Percentiles rank a stretch among this genome's conserved stretches.
phyloP scores from a whole-genome alignment of 2,329 filamentous ascomycete species.

The Chrysosphaeria jannelii region DNA sequence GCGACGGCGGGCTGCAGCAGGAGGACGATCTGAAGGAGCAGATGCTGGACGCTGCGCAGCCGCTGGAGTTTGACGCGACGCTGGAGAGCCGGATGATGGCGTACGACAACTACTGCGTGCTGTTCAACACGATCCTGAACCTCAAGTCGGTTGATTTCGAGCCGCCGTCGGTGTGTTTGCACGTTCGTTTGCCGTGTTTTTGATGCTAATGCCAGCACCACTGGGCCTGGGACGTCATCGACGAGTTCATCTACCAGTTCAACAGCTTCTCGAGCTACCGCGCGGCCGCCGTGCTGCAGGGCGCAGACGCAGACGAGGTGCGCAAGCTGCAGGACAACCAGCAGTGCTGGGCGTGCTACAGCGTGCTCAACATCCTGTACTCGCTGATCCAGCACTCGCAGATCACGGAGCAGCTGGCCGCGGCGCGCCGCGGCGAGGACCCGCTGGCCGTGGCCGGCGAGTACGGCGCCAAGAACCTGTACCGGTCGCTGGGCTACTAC shows the following conservation, averaged over 20 bases:
- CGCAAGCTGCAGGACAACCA: constrained; percentile 81
- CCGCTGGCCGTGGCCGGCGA: constrained; percentile 67
- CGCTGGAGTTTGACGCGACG: constrained; percentile 82
- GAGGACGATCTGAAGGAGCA: constrained; percentile 81
- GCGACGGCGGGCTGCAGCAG: constrained; percentile 53
- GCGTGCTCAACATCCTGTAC: constrained; percentile 95
- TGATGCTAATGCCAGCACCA: constrained; percentile 65
- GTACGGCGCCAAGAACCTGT: constrained; percentile 78
- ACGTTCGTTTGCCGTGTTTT: too few species aligned
- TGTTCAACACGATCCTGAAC: constrained; percentile 98
- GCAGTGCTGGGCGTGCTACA: constrained; percentile 99
- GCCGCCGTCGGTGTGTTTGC: constrained; percentile 43
- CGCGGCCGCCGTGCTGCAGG: constrained; percentile 59
- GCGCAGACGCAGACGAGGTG: constrained; percentile 74
- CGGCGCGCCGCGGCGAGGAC: constrained; percentile 85
- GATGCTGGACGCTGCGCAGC: constrained; percentile 71
- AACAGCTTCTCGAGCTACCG: constrained; percentile 97
- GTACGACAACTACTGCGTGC: constrained; percentile 97
- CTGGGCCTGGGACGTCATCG: constrained; percentile 99
- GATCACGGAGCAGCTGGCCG: constrained; percentile 88
- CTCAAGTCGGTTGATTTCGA: constrained; percentile 94
- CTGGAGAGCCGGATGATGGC: constrained; percentile 94
- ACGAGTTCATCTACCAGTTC: constrained; percentile 99
- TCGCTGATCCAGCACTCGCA: constrained; percentile 95
- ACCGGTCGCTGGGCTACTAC: constrained; percentile 97